Conservation (phyloP, 2,329 filamentous ascomycete species). For the Stagonosporopsis cucurbitacearum region DNA sequence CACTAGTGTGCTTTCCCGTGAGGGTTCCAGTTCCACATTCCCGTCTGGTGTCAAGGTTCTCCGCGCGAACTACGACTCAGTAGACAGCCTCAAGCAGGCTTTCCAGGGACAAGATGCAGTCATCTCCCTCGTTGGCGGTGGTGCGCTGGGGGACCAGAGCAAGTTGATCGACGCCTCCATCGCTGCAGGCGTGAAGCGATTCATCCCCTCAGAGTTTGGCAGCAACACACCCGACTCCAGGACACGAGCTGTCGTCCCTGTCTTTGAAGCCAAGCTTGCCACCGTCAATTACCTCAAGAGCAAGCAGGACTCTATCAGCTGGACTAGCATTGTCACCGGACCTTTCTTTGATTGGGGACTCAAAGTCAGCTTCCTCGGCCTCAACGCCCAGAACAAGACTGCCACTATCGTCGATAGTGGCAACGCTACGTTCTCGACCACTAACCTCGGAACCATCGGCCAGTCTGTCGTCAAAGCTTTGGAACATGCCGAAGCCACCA, state of each 20-base stretch:
- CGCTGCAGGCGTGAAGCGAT: slow-evolving; percentile 65
- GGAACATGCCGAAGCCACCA: slow-evolving; percentile 57
- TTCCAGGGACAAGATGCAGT: slow-evolving; percentile 65
- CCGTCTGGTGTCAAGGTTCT: slow-evolving; percentile 53
- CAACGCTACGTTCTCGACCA: slow-evolving; percentile 58
- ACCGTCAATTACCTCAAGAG: slow-evolving; percentile 61
- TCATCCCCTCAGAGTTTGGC: slow-evolving; percentile 67
- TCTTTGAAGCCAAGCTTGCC: slow-evolving; percentile 60
- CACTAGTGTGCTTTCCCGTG: slow-evolving; percentile 63
- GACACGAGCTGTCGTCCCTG: slow-evolving; percentile 53
- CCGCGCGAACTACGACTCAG: slow-evolving; percentile 56
- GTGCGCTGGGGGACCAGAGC: slow-evolving; percentile 54
- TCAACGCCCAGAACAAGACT: slow-evolving; percentile 58
- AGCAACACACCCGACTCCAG: slow-evolving; percentile 49
- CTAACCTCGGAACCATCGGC: slow-evolving; percentile 60
- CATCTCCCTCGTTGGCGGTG: slow-evolving; percentile 55
- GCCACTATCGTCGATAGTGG: slow-evolving; percentile 65
- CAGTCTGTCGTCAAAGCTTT: slow-evolving; percentile 60
- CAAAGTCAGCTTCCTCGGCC: slow-evolving; percentile 57
- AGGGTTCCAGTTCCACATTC: slow-evolving; percentile 51
- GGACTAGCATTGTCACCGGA: slow-evolving; percentile 60
- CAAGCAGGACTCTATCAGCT: slow-evolving; percentile 58
- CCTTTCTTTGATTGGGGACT: slow-evolving; percentile 59
- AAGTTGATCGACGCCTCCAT: slow-evolving; percentile 65
- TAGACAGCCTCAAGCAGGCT: slow-evolving; percentile 57